phyloP scores from a whole-genome alignment of 352 stramenopile species.

The Globisporangium paroecandrum region DNA sequence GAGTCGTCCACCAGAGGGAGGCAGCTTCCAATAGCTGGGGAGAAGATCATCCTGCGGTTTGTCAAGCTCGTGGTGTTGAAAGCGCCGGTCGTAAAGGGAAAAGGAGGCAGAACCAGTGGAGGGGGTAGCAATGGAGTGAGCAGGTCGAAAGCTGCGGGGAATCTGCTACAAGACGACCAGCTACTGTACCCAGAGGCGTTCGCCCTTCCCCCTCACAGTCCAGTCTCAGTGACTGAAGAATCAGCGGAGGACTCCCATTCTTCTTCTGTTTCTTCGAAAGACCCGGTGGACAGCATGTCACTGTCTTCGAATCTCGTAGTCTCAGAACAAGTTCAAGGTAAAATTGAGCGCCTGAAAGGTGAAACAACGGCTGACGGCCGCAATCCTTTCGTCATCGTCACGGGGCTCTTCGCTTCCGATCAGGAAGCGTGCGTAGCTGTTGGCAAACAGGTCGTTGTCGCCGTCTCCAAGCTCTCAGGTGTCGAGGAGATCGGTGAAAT shows the following conservation, averaged over 20 bases:
- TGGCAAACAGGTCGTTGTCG: conserved; percentile 19
- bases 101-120: conserved; percentile 5
- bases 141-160: conserved; percentile 8
- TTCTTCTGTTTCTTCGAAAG: neutral
- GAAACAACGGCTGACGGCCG: conserved; percentile 56
- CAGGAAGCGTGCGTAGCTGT: conserved; percentile 35
- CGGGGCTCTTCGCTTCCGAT: conserved; percentile 49
- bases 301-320: neutral
- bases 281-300: neutral
- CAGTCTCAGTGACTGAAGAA: neutral
- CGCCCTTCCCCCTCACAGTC: neutral
- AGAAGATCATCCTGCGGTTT: conserved; percentile 56
- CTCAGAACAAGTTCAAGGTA: conserved; percentile 12
- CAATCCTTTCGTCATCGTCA: conserved; percentile 65
- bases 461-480: conserved; percentile 18
- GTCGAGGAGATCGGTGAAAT: conserved; percentile 38
- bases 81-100: conserved; percentile 27
- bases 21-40: conserved; percentile 25
- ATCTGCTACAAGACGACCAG: conserved; percentile 38
- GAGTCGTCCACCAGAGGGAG: neutral
- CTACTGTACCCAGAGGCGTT: conserved; percentile 53
- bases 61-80: conserved; percentile 50
- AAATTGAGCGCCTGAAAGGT: conserved; percentile 68
- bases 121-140: neutral
- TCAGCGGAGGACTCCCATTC: too few relatives aligned